Evolutionary conservation across 129 eudicot genomes (phyloP).

Genomic region (Flaveria bidentis): DNA sequence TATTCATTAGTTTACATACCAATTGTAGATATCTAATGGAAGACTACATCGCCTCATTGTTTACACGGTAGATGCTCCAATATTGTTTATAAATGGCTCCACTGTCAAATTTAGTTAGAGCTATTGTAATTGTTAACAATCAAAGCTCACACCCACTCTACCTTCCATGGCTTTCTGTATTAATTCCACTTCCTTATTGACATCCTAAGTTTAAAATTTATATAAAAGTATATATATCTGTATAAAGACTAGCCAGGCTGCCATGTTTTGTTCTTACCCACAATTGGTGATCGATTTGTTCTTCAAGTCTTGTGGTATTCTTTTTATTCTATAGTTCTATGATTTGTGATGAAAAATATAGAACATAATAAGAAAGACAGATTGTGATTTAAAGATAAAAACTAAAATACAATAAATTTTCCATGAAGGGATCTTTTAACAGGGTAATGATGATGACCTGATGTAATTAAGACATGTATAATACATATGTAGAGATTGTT

Average conservation of each 20-base stretch:
- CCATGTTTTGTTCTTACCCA: slow-evolving; percentile 70
- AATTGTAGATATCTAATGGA: not conserved
- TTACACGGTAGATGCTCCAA: too few species aligned
- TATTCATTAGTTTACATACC: not conserved
- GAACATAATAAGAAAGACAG: slow-evolving; percentile 5
- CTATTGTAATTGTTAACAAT: too few species aligned
- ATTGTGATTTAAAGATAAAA: not conserved
- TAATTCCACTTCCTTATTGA: slow-evolving; percentile 40
- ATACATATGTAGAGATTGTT: too few species aligned
- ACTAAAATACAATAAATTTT: too few species aligned
- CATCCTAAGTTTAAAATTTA: slow-evolving; percentile 37
- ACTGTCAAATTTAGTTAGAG: too few species aligned
- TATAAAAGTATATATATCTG: not conserved
- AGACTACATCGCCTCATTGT: not conserved
- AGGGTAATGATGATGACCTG: not conserved
- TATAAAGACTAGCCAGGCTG: slow-evolving; percentile 79
- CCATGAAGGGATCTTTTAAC: not conserved
- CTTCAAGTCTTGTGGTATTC: not conserved
- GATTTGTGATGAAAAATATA: slow-evolving; percentile 13
- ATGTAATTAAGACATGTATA: not conserved
- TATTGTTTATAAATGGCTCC: too few species aligned
- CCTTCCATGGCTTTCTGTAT: too few species aligned
- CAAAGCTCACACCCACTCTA: too few species aligned
- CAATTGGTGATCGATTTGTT: not conserved
- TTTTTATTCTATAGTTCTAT: not conserved